Evolutionary conservation across 129 eudicot genomes (phyloP), one percentile per base, ranked within the genome.

Genomic region (Logfia minima): DNA sequence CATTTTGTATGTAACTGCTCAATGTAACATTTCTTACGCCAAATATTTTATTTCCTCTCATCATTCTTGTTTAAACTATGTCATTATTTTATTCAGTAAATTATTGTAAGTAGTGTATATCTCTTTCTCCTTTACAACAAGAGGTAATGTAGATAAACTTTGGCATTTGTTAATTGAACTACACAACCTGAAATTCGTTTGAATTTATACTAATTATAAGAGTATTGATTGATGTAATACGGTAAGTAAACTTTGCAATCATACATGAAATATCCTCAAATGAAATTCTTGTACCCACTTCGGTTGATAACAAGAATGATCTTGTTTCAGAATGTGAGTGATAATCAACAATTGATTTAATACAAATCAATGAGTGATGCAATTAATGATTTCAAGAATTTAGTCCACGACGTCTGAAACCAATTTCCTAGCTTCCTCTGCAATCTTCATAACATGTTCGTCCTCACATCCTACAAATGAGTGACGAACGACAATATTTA

Each of bases 401-500:
- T 48, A 35, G 75, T 77, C 26, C 53, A 53, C 43, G 28, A 1
- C 39, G 0, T 34, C 81, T 8, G 59, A 68, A 70, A 81, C n/a
- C 70, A 81, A 65, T 21, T 81, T 79, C 70, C 97, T 83, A 24
- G 89, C 98, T 88, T 85, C 90, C 34, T 86, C 78, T 28, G 98
- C 98, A 52, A 93, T 85, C 76, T 86, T 86, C 69, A 31, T 77
- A 8, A 91, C 96, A 79, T 89, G 98, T 68, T 83, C 86, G 66
- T 93, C 98, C 79, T 81, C 82, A 71, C 87, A 89, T 76, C 98
- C 98, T 93, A 72, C 74, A 62, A n/a, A n/a, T n/a, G 18, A 45
- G 53, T 39, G 72, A 21, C 31, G 24, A 59, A 29, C 24, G 7
- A 31, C n/a, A 72, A 65, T 16, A 61, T 5, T 24, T 28, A 22